These are phyloP conservation scores for Sarocladium strictum DNA, from an alignment of 2,329 filamentous ascomycete species.

Conservation along the genomic window DNA sequence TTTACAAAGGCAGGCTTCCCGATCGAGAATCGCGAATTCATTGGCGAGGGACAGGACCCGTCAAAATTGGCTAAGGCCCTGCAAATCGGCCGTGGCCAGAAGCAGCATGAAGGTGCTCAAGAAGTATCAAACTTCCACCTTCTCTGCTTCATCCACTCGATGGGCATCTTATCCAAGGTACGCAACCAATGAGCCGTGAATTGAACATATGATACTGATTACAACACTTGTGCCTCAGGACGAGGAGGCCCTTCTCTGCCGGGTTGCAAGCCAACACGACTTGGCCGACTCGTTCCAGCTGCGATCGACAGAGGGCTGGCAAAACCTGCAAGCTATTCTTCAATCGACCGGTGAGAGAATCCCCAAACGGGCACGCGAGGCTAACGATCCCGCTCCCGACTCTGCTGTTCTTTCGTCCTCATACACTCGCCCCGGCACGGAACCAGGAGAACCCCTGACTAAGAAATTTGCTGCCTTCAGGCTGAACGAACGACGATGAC, in stretches of 20 bases:
- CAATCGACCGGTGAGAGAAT: conserved; percentile 96
- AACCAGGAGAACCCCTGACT: conserved; percentile 51
- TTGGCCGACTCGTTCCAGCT: conserved; percentile 76
- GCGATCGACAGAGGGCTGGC: conserved; percentile 84
- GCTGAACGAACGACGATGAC: conserved; percentile 39
- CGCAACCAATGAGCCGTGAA: conserved; percentile 17
- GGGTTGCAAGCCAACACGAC: conserved; percentile 76
- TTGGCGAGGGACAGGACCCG: conserved; percentile 81
- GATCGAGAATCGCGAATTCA: conserved; percentile 82
- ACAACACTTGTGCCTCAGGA: conserved; percentile 51
- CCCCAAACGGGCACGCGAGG: conserved; percentile 61
- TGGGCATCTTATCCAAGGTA: conserved; percentile 83
- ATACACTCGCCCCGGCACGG: conserved; percentile 15
- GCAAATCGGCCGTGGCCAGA: conserved; percentile 53
- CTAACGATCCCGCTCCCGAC: conserved; percentile 25
- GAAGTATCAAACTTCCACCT: conserved; percentile 91
- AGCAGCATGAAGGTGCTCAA: conserved; percentile 54
- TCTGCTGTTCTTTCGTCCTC: conserved; percentile 17
- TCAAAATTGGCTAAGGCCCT: conserved; percentile 63
- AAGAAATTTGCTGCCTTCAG: conserved; percentile 63
- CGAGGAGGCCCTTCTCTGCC: conserved; percentile 80
- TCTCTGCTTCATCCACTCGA: conserved; percentile 75
- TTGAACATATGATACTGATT: conserved; percentile 9
- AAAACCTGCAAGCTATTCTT: conserved; percentile 86
- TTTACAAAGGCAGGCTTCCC: conserved; percentile 75